Evolutionary conservation across 2,329 filamentous ascomycete species (phyloP).

Genomic region (Sporothrix sp.): DNA sequence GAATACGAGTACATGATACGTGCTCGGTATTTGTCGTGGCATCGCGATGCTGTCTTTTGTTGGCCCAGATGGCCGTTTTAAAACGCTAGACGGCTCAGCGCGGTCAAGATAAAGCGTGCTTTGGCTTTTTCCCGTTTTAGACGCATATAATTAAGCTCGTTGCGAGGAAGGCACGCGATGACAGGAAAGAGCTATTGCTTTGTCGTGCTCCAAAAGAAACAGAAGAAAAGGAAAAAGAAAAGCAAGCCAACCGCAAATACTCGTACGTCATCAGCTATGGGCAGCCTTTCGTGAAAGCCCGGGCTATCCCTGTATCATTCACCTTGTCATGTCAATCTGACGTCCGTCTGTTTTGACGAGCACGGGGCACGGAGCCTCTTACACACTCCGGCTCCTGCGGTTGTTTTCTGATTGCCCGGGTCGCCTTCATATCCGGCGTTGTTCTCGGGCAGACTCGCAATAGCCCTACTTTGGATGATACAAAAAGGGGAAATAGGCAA

Average conservation of each 20-base stretch:
- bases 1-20: no score
- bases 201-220: neutral
- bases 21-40: no score
- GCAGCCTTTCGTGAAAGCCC: no score
- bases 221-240: neutral
- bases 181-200: neutral
- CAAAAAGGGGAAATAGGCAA: neutral
- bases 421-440: conserved; percentile 4
- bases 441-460: conserved; percentile 7
- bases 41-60: no score
- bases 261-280: neutral
- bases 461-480: conserved; percentile 1
- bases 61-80: no score
- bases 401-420: neutral
- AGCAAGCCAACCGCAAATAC: neutral
- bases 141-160: no score
- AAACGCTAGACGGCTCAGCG: no score
- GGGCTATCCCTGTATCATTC: no score
- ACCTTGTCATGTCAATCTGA: neutral
- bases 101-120: no score
- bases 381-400: neutral
- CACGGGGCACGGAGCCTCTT: no score
- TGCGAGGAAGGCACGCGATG: neutral
- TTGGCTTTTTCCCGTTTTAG: no score
- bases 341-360: no score